These are phyloP conservation scores for Nicotiana obtusifolia DNA, from an alignment of 257 asterid species.

Conservation along the genomic window DNA sequence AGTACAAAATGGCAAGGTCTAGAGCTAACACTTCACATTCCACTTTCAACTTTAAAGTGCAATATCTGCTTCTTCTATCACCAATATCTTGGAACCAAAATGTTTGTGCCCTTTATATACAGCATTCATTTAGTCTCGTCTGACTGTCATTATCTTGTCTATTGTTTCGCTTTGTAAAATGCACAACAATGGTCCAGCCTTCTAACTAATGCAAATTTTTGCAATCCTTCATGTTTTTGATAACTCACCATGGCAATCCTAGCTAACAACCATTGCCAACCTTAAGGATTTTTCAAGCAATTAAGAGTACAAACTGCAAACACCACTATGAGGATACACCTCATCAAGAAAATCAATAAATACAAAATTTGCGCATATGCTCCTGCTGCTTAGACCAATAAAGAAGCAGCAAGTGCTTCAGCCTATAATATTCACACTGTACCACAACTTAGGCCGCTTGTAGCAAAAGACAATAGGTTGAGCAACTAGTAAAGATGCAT, in stretches of 20 bases:
- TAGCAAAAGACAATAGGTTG: background rate
- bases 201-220: background rate
- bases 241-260: background rate
- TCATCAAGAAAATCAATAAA: background rate
- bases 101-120: background rate
- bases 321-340: conserved; percentile 2
- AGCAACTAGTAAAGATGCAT: background rate
- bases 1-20: background rate
- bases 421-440: background rate
- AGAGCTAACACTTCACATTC: background rate
- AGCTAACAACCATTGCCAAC: background rate
- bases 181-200: background rate
- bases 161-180: background rate
- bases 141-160: background rate
- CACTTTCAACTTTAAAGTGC: background rate
- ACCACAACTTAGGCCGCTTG: background rate
- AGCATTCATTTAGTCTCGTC: background rate
- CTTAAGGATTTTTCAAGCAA: background rate
- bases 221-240: background rate
- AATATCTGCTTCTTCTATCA: background rate
- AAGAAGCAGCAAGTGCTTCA: background rate
- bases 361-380: background rate
- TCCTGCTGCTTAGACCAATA: background rate
- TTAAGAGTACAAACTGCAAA: background rate
- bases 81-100: background rate